Evolutionary conservation across 2,329 filamentous ascomycete species (phyloP).

Genomic region (Beauveria asiatica): DNA sequence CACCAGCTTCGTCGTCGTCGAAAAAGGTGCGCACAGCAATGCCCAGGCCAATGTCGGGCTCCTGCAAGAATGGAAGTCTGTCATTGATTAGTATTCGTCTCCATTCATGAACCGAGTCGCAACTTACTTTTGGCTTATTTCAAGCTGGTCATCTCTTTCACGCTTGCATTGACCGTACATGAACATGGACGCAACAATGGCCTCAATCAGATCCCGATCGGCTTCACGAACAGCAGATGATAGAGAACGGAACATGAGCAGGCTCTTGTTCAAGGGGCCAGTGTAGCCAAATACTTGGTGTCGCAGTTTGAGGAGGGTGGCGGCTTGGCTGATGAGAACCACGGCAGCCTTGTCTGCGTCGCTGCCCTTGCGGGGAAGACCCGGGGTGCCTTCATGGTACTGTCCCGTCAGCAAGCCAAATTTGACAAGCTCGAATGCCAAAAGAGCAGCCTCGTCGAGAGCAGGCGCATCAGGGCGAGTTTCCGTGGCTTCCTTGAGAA

Average conservation of each 20-base stretch:
- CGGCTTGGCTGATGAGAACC: conserved; percentile 76
- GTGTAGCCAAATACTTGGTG: conserved; percentile 88
- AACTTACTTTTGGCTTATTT: conserved; percentile 63
- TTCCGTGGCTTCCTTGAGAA: conserved; percentile 46
- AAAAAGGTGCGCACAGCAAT: conserved; percentile 75
- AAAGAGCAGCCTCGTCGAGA: conserved; percentile 68
- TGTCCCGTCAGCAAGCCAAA: conserved; percentile 69
- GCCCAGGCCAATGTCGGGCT: conserved; percentile 67
- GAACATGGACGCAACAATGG: conserved; percentile 70
- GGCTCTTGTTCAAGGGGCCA: conserved; percentile 81
- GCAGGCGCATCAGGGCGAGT: conserved; percentile 34
- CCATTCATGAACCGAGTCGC: neutral
- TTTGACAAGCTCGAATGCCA: conserved; percentile 78
- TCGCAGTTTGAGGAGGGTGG: conserved; percentile 71
- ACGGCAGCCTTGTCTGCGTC: conserved; percentile 72
- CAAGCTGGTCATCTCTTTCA: conserved; percentile 54
- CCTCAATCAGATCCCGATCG: conserved; percentile 76
- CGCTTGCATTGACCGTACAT: conserved; percentile 71
- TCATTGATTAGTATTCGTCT: conserved; percentile 15
- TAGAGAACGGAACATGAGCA: conserved; percentile 79
- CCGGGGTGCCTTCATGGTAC: conserved; percentile 47
- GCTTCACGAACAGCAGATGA: conserved; percentile 70
- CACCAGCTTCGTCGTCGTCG: conserved; percentile 56
- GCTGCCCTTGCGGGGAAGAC: conserved; percentile 45
- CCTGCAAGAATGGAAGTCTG: conserved; percentile 58